Evolutionary conservation across 805 yeast genomes (phyloP).

Genomic region (Yarrowia porcina): DNA sequence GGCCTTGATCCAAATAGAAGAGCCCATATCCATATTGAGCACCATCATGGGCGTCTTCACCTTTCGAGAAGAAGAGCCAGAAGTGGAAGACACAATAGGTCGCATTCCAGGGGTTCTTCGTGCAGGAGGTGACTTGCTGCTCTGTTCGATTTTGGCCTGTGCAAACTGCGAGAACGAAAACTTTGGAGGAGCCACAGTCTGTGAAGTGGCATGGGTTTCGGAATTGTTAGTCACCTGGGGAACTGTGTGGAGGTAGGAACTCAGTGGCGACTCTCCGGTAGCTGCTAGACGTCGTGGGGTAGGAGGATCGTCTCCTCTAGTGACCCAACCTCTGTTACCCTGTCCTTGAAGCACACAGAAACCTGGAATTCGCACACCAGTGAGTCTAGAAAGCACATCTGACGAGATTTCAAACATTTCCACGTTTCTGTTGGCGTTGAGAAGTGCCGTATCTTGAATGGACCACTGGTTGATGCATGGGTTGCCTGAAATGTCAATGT

Average conservation of each 20-base stretch:
- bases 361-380: conserved; percentile 38
- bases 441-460: conserved; percentile 44
- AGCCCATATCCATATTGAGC: conserved; percentile 34
- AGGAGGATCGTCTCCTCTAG: conserved; percentile 34
- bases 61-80: not conserved
- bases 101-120: conserved; percentile 6
- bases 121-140: conserved; percentile 10
- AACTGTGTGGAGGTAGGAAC: not conserved
- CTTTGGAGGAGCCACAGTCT: not conserved
- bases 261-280: conserved; percentile 21
- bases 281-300: conserved; percentile 18
- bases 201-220: not conserved
- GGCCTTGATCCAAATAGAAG: conserved; percentile 37
- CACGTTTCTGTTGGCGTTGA: conserved; percentile 49
- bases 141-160: conserved; percentile 1
- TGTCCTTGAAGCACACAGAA: conserved; percentile 44
- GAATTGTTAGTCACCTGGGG: conserved; percentile 16
- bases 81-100: not conserved
- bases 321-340: conserved; percentile 82
- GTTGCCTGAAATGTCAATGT: conserved; percentile 65
- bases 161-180: conserved; percentile 25
- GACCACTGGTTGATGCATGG: conserved; percentile 59
- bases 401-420: conserved; percentile 58
- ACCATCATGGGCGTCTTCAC: conserved; percentile 28
- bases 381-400: conserved; percentile 33